Conservation (phyloP, 2,329 filamentous ascomycete species). For the Arthrobotrys musiformis region DNA sequence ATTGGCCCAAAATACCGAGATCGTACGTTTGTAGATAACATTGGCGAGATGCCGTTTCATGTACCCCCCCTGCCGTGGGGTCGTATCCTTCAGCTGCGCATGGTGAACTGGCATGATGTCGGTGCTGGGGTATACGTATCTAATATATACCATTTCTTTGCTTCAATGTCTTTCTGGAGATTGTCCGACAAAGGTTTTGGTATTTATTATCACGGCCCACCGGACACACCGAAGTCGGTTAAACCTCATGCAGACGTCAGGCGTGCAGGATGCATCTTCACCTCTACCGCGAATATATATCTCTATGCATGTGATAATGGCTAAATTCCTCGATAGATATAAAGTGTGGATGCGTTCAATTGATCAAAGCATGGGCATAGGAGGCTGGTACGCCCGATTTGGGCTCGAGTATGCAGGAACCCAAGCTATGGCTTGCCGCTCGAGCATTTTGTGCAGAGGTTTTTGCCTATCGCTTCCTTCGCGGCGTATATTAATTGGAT, state of each 20-base stretch:
- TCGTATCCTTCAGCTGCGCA: neutral
- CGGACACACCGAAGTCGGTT: neutral
- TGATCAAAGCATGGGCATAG: too few relatives aligned
- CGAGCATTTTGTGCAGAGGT: neutral
- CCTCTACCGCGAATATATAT: too few relatives aligned
- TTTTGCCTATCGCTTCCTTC: neutral
- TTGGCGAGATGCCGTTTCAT: conserved; percentile 3
- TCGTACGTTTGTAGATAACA: neutral
- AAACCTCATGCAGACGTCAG: neutral
- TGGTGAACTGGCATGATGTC: neutral
- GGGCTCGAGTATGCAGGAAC: neutral
- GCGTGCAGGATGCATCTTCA: neutral
- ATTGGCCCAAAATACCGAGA: neutral
- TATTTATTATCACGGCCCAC: neutral
- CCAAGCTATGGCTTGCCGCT: neutral
- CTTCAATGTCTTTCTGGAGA: too few relatives aligned
- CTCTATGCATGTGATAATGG: neutral
- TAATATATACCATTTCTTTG: neutral
- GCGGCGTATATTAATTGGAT: too few relatives aligned
- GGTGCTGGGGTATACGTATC: neutral
- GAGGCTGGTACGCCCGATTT: neutral
- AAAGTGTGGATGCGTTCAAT: too few relatives aligned
- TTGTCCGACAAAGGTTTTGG: neutral
- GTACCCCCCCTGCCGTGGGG: neutral
- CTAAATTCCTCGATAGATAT: neutral